Conservation (phyloP, 2,329 filamentous ascomycete genomes). For the Xylariaceae sp. region DNA sequence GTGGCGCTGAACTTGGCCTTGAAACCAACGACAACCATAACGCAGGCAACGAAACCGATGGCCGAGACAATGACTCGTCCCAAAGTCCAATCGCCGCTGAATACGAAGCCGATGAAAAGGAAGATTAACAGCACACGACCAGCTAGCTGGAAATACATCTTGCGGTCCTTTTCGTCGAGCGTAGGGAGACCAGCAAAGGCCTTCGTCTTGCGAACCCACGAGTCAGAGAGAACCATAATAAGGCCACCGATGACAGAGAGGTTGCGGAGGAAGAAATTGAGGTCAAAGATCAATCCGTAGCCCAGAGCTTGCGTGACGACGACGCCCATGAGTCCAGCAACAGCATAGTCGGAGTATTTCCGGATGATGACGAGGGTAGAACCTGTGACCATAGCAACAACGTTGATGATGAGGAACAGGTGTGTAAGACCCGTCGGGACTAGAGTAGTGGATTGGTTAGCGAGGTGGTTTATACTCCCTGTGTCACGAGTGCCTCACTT, state of each 20-base stretch:
- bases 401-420: constrained; percentile 86
- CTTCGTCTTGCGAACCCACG: constrained; percentile 96
- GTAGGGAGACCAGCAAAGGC: constrained; percentile 91
- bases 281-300: constrained; percentile 96
- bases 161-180: constrained; percentile 98
- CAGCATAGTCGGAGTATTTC: constrained; percentile 90
- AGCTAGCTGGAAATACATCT: constrained; percentile 99
- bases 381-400: constrained; percentile 80
- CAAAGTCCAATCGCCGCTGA: constrained; percentile 88
- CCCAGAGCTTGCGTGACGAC: constrained; percentile 92
- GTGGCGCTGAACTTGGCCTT: constrained; percentile 99
- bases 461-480: not conserved
- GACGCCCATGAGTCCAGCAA: constrained; percentile 83
- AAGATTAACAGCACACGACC: constrained; percentile 95
- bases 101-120: constrained; percentile 94
- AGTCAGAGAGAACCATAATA: constrained; percentile 96
- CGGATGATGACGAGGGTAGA: constrained; percentile 85
- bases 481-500: constrained; percentile 61
- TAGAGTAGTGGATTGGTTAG: constrained; percentile 39
- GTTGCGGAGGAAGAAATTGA: constrained; percentile 99
- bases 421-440: constrained; percentile 88
- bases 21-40: constrained; percentile 99
- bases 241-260: constrained; percentile 95
- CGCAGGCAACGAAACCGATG: constrained; percentile 83
- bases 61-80: constrained; percentile 82